Base-by-base conservation (phyloP, 345 rosid species). In the Microcos paniculata region DNA sequence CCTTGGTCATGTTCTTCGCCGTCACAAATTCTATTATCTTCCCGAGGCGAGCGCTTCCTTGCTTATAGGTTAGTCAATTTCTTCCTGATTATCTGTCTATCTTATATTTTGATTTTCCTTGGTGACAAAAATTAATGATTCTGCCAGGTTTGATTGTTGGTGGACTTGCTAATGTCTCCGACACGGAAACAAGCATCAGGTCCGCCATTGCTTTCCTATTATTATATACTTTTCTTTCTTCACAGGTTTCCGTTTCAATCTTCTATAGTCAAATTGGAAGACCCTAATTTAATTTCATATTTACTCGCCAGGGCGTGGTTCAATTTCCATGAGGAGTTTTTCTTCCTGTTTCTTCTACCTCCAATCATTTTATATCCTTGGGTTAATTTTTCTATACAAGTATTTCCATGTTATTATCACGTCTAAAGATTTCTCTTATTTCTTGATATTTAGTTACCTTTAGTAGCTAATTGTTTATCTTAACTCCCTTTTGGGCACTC, bases 21-120 rank as follows among this genome's bases (percentile, higher is more conserved):
- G 99, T 76, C 98, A 89, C 79, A 90, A 87, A 82, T 88, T 96
- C 88, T 92, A 96, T 85, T 96, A 93, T 75, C 92, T 96, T 10
- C 98, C 99, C 3, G 98, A 96, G 83, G 98, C 99, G 85, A 90
- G 97, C 82, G 97, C 95, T 87, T 96, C 99, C 61, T 96, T 96
- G 84, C 94, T 96, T 73, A 96, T 96, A 61, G 98, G 97, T 96
- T 55, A 30, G 75, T 12, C 35, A 58, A 55, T 70, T 26, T 58
- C 28, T 65, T 56, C 75, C 10, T 19, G 16, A 26, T 48, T 56
- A 30, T 38, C 23, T 71, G 45, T 67, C 33, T 30, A 11, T 49
- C n/a, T 14, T 24, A 19, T 66, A 18, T 48, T 49, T 26, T 67
- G 55, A 43, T 28, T 48, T n/a, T 67, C 28, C 45, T 67, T 70